Evolutionary conservation across 2,329 filamentous ascomycete genomes (phyloP).

Genomic region (Neobulgaria alba): DNA sequence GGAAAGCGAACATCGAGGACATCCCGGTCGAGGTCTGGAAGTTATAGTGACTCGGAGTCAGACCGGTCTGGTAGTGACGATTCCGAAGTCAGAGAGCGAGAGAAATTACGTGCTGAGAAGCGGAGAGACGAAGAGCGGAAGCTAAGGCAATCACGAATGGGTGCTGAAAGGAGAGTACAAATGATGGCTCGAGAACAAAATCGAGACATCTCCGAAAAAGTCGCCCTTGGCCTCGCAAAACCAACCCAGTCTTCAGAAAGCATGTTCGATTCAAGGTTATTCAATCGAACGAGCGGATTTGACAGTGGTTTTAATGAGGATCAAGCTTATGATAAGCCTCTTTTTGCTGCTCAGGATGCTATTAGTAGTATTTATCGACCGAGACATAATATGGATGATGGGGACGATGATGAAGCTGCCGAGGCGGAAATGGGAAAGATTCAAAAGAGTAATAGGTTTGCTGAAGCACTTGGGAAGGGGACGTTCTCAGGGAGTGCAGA

Average conservation of each 20-base stretch:
- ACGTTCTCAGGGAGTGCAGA: slow-evolving; percentile 85
- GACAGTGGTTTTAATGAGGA: slow-evolving; percentile 94
- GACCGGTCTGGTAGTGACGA: slow-evolving; percentile 39
- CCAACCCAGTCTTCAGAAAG: slow-evolving; percentile 85
- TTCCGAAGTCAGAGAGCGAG: slow-evolving; percentile 64
- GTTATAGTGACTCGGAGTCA: slow-evolving; percentile 44
- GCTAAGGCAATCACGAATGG: slow-evolving; percentile 90
- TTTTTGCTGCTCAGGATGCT: slow-evolving; percentile 92
- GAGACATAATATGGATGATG: slow-evolving; percentile 63
- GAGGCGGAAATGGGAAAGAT: slow-evolving; percentile 83
- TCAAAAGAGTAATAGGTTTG: slow-evolving; percentile 72
- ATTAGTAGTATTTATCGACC: slow-evolving; percentile 92
- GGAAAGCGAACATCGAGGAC: slow-evolving; percentile 34
- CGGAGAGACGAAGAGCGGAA: slow-evolving; percentile 80
- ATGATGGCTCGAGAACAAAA: slow-evolving; percentile 93
- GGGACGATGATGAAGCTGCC: slow-evolving; percentile 69
- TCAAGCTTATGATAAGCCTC: slow-evolving; percentile 91
- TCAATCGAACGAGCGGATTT: slow-evolving; percentile 90
- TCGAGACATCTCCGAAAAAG: slow-evolving; percentile 94
- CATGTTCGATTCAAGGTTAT: slow-evolving; percentile 95
- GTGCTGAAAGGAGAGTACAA: slow-evolving; percentile 81
- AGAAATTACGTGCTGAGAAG: slow-evolving; percentile 68
- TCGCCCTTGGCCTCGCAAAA: slow-evolving; percentile 88
- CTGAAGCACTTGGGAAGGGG: slow-evolving; percentile 75
- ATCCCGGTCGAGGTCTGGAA: slow-evolving; percentile 36